Conservation (phyloP, 352 stramenopile species). For the Phytopythium aichiense region DNA sequence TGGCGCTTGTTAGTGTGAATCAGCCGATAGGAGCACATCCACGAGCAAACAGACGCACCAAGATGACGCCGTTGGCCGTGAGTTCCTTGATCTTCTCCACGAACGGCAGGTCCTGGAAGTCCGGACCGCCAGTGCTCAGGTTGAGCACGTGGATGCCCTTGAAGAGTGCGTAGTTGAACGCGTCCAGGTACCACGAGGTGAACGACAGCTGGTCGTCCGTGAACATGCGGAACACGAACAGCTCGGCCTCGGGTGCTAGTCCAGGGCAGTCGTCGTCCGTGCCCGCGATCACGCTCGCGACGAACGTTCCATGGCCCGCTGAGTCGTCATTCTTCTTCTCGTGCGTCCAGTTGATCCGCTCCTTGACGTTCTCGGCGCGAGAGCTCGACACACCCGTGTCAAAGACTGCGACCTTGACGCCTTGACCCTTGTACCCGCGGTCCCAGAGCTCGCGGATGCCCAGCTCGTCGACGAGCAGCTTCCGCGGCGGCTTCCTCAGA, state of each 20-base stretch:
- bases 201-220: constrained; percentile 83
- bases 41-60: constrained; percentile 29
- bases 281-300: constrained; percentile 69
- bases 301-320: constrained; percentile 83
- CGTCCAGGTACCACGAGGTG: constrained; percentile 89
- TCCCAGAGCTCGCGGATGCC: constrained; percentile 55
- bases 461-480: constrained; percentile 52
- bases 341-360: constrained; percentile 86
- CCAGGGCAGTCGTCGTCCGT: constrained; percentile 59
- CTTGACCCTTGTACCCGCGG: constrained; percentile 55
- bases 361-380: constrained; percentile 55
- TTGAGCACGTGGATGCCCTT: constrained; percentile 80
- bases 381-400: constrained; percentile 72
- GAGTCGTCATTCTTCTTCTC: constrained; percentile 71
- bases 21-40: not conserved
- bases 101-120: constrained; percentile 85
- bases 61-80: constrained; percentile 67
- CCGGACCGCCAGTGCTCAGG: constrained; percentile 78
- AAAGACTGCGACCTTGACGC: constrained; percentile 84
- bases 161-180: constrained; percentile 88
- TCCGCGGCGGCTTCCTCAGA: constrained; percentile 14
- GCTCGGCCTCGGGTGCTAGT: constrained; percentile 67
- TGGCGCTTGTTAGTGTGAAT: constrained; percentile 1
- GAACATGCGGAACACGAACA: constrained; percentile 87
- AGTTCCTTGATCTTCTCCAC: constrained; percentile 87